Conservation (phyloP, 805 yeast genomes). For the Monosporozyma yasuniensis region DNA sequence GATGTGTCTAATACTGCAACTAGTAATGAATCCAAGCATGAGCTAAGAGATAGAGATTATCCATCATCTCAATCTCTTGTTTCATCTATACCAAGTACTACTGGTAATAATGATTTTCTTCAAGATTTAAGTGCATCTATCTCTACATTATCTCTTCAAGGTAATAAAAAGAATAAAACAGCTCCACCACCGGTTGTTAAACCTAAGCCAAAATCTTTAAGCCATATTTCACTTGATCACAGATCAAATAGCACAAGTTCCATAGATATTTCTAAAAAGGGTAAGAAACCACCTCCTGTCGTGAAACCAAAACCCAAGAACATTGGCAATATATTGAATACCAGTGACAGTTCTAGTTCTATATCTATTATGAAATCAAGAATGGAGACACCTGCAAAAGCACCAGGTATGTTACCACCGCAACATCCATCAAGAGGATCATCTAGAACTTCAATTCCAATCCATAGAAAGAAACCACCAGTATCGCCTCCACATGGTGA, state of each 20-base stretch:
- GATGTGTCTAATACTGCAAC: neutral
- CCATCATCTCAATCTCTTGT: neutral
- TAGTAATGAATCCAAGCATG: neutral
- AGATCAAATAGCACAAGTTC: neutral
- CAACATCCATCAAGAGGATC: neutral
- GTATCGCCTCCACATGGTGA: neutral
- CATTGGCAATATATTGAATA: constrained; percentile 1
- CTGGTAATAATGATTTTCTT: neutral
- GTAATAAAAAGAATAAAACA: constrained; percentile 5
- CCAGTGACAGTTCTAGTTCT: neutral
- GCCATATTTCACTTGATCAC: neutral
- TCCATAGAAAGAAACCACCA: neutral
- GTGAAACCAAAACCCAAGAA: constrained; percentile 25
- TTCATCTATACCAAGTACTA: neutral
- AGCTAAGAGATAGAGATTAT: neutral
- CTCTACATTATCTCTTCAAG: constrained; percentile 5
- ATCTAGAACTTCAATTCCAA: neutral
- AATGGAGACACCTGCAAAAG: neutral
- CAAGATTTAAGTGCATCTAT: constrained; percentile 1
- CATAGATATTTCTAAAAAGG: constrained; percentile 1
- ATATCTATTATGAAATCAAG: neutral
- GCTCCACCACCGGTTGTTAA: neutral
- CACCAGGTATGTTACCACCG: neutral
- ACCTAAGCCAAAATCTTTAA: neutral
- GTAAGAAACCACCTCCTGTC: constrained; percentile 17